These are phyloP conservation scores for Solanum chacoense DNA, from an alignment of 305 asterid genomes.

Conservation along the genomic window DNA sequence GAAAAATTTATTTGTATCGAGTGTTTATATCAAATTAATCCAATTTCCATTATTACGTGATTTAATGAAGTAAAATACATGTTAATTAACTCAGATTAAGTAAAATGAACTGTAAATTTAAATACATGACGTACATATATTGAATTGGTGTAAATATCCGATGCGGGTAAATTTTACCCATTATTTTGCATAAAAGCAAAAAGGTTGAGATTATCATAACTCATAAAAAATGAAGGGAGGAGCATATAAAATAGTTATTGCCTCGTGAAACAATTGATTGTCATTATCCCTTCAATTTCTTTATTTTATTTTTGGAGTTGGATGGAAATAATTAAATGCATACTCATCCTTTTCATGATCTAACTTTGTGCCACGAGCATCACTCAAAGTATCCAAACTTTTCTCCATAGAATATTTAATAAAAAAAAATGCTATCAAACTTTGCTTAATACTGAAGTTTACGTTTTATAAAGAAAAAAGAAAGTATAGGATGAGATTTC, in stretches of 20 bases:
- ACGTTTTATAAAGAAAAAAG: neutral
- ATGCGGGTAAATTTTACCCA: too few species aligned
- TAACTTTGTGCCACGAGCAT: neutral
- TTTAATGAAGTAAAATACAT: too few species aligned
- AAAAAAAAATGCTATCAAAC: neutral
- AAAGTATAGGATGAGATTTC: neutral
- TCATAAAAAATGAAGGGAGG: too few species aligned
- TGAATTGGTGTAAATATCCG: fast-evolving
- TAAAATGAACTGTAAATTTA: too few species aligned
- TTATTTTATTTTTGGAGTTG: neutral
- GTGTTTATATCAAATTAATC: fast-evolving
- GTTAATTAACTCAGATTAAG: too few species aligned
- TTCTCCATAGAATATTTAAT: neutral
- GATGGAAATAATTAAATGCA: neutral
- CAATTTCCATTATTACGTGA: too few species aligned
- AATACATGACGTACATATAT: too few species aligned
- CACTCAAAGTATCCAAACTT: neutral
- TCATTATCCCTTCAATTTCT: neutral
- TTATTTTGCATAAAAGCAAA: neutral
- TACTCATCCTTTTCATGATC: neutral
- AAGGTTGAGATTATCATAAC: neutral
- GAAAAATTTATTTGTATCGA: fast-evolving
- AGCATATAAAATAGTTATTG: neutral
- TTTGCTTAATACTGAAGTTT: neutral
- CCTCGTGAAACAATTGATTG: neutral